Evolutionary conservation across 2,329 filamentous ascomycete species (phyloP), one percentile per base, ranked within the genome.

Genomic region (Penicillium sp.): DNA sequence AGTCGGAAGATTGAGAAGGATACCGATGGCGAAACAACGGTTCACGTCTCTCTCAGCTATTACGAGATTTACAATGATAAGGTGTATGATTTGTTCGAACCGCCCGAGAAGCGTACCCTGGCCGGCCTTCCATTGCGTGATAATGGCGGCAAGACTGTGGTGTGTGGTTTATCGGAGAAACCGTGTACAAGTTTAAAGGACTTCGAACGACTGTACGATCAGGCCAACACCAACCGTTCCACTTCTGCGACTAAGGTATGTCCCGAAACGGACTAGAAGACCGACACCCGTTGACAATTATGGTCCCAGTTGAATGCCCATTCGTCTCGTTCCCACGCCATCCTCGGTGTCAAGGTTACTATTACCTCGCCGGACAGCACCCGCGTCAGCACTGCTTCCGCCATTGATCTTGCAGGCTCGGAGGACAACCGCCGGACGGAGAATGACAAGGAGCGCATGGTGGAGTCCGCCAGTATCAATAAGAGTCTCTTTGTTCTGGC

Each of bases 11-110:
- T 93, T 14, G 79, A 81, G 55, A 93, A 91, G 69, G 89, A 95
- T 61, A 79, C 83, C 2, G 75, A 77, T 4, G 87, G 84, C 9
- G 74, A 81, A 42, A 90, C 84, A 0, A 77, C 74, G 1, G 87
- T 94, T 18, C 74, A 81, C 7, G 87, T 95, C 13, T 77, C 81
- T 10, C 77, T 96, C 61, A 90, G 87, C 23, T 96, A 96, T 71
- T 95, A 95, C 71, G 90, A 96, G 67, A 95, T 96, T 56, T 96
- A 96, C 71, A 95, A 94, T 67, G 90, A 96, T 73, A 91, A 91
- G 65, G 89, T 95, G 16, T 95, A 85, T 62, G 90, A 96, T 65
- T 74, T 96, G 26, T 88, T 96, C 56, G 87, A 95, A 65, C 77
- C 89, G 0, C 86, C 84, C 0, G 90, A 96, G 67, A 94, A 89